Conservation (phyloP, 768 basidiomycete genomes). For the Leucocoprinus sp. region DNA sequence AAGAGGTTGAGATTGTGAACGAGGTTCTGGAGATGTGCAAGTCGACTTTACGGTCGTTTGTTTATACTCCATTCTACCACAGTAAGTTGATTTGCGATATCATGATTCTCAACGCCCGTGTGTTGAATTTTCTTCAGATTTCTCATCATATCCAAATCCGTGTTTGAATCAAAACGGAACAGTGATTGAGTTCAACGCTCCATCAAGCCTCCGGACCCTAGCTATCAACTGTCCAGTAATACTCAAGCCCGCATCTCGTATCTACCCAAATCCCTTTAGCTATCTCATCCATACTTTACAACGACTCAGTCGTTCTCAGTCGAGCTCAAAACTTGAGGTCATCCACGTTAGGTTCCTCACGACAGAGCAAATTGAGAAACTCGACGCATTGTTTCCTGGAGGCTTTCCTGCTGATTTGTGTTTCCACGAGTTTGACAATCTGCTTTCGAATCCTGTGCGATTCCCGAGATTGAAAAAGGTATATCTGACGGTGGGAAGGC, state of each 20-base stretch:
- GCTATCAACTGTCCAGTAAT: constrained; percentile 9
- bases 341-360: constrained; percentile 7
- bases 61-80: constrained; percentile 5
- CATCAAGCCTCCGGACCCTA: neutral
- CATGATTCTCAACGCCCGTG: neutral
- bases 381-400: constrained; percentile 5
- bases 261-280: too few species aligned
- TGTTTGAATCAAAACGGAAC: constrained; percentile 6
- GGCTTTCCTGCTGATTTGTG: constrained; percentile 5
- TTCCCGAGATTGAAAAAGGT: constrained; percentile 4
- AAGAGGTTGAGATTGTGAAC: too few species aligned
- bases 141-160: constrained; percentile 4
- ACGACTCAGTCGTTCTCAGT: constrained; percentile 1
- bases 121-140: constrained; percentile 1
- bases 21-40: constrained; percentile 5
- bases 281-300: constrained; percentile 5
- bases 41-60: constrained; percentile 1
- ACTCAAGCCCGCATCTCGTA: constrained; percentile 3
- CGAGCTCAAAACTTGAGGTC: constrained; percentile 1
- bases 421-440: constrained; percentile 4
- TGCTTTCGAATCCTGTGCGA: constrained; percentile 1
- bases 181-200: constrained; percentile 1
- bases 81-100: neutral
- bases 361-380: constrained; percentile 3
- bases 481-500: constrained; percentile 8